Conservation (phyloP, 73 alveolate species). For the Loxodes magnus region DNA sequence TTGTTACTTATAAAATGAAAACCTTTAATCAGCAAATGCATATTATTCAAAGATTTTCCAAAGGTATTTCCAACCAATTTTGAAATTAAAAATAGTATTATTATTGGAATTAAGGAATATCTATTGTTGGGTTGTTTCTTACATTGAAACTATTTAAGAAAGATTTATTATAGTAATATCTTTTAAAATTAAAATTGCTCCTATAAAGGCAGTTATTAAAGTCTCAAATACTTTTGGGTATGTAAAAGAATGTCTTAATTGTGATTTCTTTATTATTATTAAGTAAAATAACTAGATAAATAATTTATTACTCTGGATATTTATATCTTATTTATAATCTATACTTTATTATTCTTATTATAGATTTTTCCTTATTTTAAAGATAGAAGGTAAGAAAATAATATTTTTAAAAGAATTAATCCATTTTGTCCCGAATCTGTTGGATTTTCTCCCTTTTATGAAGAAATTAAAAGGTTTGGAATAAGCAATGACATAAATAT, state of each 20-base stretch:
- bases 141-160: slow-evolving; percentile 45
- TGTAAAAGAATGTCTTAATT: slow-evolving; percentile 19
- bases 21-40: no score
- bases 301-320: slow-evolving; percentile 17
- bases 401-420: slow-evolving; percentile 10
- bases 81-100: slow-evolving; percentile 33
- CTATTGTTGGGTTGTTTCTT: slow-evolving; percentile 51
- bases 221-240: no score
- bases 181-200: slow-evolving; percentile 38
- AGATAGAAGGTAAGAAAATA: slow-evolving; percentile 19
- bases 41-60: slow-evolving; percentile 24
- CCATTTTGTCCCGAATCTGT: not conserved
- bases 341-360: slow-evolving; percentile 5
- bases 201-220: slow-evolving; percentile 40
- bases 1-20: no score
- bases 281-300: slow-evolving; percentile 24
- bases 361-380: not conserved
- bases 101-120: slow-evolving; percentile 38
- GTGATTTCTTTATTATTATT: slow-evolving; percentile 23
- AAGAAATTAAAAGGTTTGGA: slow-evolving; percentile 18
- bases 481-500: slow-evolving; percentile 12
- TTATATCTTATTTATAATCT: slow-evolving; percentile 13
- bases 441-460: not conserved
- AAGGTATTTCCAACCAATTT: slow-evolving; percentile 35
- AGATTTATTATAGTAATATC: slow-evolving; percentile 49